phyloP scores from a whole-genome alignment of 768 basidiomycete species.

The Amanita fuliginea region DNA sequence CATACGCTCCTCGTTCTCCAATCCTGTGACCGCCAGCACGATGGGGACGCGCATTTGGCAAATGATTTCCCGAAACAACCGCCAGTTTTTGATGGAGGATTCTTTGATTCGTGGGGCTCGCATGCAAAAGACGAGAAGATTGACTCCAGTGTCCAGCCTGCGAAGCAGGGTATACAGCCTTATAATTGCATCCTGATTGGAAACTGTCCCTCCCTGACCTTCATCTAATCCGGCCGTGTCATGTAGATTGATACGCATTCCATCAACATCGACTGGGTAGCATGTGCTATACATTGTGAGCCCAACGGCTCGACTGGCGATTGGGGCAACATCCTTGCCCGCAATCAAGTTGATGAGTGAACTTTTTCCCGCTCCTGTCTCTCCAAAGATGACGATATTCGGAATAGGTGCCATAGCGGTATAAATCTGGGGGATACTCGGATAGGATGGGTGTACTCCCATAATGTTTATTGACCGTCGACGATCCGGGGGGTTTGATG shows the following conservation, averaged over 20 bases:
- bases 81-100: constrained; percentile 25
- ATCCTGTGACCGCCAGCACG: constrained; percentile 25
- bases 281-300: constrained; percentile 22
- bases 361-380: constrained; percentile 28
- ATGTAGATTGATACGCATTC: constrained; percentile 17
- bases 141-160: constrained; percentile 22
- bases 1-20: constrained; percentile 21
- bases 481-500: too few species aligned
- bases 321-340: constrained; percentile 14
- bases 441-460: background rate
- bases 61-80: constrained; percentile 24
- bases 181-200: constrained; percentile 12
- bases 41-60: constrained; percentile 27
- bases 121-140: constrained; percentile 29
- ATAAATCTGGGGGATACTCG: background rate
- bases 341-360: constrained; percentile 31
- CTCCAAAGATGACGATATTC: constrained; percentile 30
- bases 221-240: constrained; percentile 33
- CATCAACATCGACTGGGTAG: constrained; percentile 16
- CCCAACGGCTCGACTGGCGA: constrained; percentile 20
- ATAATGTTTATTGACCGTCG: background rate
- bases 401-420: background rate
- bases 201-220: constrained; percentile 14
- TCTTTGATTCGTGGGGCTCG: constrained; percentile 25
- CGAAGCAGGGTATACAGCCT: constrained; percentile 20